A percentile compares a stretch with the other conserved stretches of the same genome.
phyloP scores from a whole-genome alignment of 768 basidiomycete species.

The Leccinellum albellum region DNA sequence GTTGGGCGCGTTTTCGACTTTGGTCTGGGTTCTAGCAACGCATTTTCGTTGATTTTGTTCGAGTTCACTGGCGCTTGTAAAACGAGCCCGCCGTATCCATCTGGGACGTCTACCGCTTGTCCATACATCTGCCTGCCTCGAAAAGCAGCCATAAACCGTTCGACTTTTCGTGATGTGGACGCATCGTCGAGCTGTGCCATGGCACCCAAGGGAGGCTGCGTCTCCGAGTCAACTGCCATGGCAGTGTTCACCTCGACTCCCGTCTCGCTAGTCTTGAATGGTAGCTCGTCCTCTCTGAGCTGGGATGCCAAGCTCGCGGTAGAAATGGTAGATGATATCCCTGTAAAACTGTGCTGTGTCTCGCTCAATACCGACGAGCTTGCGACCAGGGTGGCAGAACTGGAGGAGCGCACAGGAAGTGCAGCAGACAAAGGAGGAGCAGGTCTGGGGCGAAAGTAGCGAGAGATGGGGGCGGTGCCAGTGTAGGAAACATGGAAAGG shows the following conservation, averaged over 20 bases:
- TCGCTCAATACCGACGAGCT: conserved; percentile 9
- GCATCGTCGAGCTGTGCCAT: neutral
- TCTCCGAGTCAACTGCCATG: conserved; percentile 8
- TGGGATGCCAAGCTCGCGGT: neutral
- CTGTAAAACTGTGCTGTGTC: conserved; percentile 1
- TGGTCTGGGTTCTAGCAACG: conserved; percentile 5
- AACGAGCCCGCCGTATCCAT: conserved; percentile 66
- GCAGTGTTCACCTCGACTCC: neutral
- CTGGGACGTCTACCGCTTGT: conserved; percentile 53
- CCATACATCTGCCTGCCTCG: conserved; percentile 75
- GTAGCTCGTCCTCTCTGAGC: neutral
- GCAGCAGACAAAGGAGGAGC: conserved; percentile 18
- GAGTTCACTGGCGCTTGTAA: conserved; percentile 34
- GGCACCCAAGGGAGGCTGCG: conserved; percentile 6
- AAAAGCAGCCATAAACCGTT: conserved; percentile 56
- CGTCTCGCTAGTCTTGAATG: neutral
- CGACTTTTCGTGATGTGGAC: neutral
- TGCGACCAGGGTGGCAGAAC: conserved; percentile 12
- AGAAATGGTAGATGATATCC: conserved; percentile 6
- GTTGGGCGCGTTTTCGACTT: conserved; percentile 11
- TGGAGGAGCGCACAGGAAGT: conserved; percentile 8
- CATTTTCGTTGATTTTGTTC: conserved; percentile 15
- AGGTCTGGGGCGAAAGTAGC: conserved; percentile 60
- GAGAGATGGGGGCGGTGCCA: conserved; percentile 69
- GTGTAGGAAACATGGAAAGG: conserved; percentile 74